These are phyloP conservation scores for Trametes hirsuta DNA, from an alignment of 1,284 basidiomycete genomes.

Conservation along the genomic window DNA sequence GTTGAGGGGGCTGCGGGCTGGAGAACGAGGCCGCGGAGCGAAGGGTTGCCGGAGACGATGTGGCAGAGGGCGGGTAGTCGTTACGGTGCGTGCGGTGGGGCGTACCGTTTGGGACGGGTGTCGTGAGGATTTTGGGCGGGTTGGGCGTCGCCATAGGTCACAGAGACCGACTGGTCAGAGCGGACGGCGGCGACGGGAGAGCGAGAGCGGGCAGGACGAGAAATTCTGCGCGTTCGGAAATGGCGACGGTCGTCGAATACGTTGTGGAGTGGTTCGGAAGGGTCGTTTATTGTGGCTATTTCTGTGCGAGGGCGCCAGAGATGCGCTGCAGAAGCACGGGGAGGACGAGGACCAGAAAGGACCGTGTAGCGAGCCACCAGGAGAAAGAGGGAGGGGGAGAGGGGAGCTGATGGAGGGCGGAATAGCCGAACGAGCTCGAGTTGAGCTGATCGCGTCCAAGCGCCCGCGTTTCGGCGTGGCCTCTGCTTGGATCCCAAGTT, in stretches of 20 bases:
- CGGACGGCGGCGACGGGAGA: neutral
- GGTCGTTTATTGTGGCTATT: constrained; percentile 10
- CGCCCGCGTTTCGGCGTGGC: constrained; percentile 12
- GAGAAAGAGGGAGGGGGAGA: constrained; percentile 1
- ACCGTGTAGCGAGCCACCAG: constrained; percentile 13
- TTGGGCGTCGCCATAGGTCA: constrained; percentile 22
- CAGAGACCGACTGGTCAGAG: neutral
- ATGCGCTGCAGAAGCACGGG: neutral
- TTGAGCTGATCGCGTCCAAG: constrained; percentile 13
- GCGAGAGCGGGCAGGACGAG: neutral
- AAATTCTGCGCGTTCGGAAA: constrained; percentile 9
- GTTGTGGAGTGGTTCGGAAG: neutral
- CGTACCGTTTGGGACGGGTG: constrained; percentile 21
- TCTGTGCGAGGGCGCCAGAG: neutral
- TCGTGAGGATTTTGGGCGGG: constrained; percentile 23
- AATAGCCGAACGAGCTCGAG: constrained; percentile 7
- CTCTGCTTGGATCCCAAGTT: too few species aligned
- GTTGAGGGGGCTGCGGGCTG: constrained; percentile 27
- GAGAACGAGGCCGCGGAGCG: constrained; percentile 29
- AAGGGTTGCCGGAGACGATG: constrained; percentile 24
- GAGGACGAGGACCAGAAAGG: constrained; percentile 12
- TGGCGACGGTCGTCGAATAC: constrained; percentile 7
- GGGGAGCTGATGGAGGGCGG: constrained; percentile 14
- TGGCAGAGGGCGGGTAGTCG: constrained; percentile 24
- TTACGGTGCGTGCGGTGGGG: constrained; percentile 24